These are phyloP conservation scores for Globisporangium paroecandrum DNA, from an alignment of 352 stramenopile genomes.

Conservation along the genomic window DNA sequence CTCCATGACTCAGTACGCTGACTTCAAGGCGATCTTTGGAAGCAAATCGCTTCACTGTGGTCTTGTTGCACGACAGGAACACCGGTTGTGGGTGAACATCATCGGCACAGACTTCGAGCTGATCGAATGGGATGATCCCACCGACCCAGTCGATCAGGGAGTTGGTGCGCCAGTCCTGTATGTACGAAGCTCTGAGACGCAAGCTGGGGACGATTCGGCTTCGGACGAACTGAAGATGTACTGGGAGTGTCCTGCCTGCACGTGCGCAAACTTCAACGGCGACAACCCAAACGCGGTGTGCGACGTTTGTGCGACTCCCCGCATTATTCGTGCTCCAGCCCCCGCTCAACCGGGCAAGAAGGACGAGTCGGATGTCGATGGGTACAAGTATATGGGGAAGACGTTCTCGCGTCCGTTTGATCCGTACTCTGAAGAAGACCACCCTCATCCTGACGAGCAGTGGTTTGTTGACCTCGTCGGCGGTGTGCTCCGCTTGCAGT, in stretches of 20 bases:
- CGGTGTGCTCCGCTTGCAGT: constrained; percentile 54
- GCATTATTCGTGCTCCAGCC: constrained; percentile 23
- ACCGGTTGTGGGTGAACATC: constrained; percentile 88
- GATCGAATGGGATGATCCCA: constrained; percentile 86
- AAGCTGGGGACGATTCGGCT: constrained; percentile 15
- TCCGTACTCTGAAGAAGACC: constrained; percentile 78
- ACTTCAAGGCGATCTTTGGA: constrained; percentile 84
- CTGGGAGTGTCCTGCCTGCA: constrained; percentile 83
- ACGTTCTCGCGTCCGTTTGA: constrained; percentile 71
- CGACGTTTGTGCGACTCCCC: constrained; percentile 71
- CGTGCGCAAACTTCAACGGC: constrained; percentile 85
- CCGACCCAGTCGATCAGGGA: constrained; percentile 72
- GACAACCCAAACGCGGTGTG: constrained; percentile 75
- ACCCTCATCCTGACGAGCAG: constrained; percentile 53
- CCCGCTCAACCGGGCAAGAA: constrained; percentile 21
- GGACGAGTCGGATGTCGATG: constrained; percentile 30
- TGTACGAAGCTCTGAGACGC: constrained; percentile 18
- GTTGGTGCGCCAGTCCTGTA: constrained; percentile 65
- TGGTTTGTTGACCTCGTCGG: constrained; percentile 78
- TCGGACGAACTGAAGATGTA: constrained; percentile 81
- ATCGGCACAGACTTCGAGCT: constrained; percentile 85
- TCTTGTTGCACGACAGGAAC: constrained; percentile 79
- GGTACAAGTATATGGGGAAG: constrained; percentile 57
- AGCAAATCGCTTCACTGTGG: constrained; percentile 86
- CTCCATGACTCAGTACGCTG: constrained; percentile 87